Evolutionary conservation across 1,284 basidiomycete genomes (phyloP).

Genomic region (Mycena citricolor): DNA sequence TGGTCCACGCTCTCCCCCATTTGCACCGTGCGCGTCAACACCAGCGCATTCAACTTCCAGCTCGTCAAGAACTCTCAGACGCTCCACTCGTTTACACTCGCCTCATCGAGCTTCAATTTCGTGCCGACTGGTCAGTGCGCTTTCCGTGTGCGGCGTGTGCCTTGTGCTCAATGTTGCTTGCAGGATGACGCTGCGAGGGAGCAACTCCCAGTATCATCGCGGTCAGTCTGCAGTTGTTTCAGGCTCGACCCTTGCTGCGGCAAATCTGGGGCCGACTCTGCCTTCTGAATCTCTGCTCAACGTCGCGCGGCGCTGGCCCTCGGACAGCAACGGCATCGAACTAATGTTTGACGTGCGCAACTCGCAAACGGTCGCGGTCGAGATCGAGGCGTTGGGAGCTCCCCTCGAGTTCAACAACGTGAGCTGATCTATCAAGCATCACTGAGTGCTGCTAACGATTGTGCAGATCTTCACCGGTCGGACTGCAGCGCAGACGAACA

Average conservation of each 20-base stretch:
- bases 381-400: constrained; percentile 55
- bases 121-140: constrained; percentile 43
- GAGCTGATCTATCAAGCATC: constrained; percentile 20
- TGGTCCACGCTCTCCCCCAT: too few relatives aligned
- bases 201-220: constrained; percentile 54
- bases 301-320: constrained; percentile 54
- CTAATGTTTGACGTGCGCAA: constrained; percentile 55
- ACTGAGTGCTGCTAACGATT: not conserved
- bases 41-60: constrained; percentile 44
- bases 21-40: too few relatives aligned
- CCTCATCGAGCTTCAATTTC: constrained; percentile 46
- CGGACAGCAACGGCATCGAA: constrained; percentile 42
- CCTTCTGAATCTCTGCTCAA: constrained; percentile 45
- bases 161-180: too few relatives aligned
- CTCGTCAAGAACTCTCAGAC: constrained; percentile 61
- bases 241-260: constrained; percentile 47
- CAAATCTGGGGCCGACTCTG: constrained; percentile 50
- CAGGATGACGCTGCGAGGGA: constrained; percentile 48
- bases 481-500: constrained; percentile 51
- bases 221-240: constrained; percentile 32
- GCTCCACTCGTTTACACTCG: constrained; percentile 49
- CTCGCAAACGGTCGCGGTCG: constrained; percentile 44
- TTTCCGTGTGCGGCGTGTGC: too few relatives aligned
- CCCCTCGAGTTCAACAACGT: constrained; percentile 61
- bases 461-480: constrained; percentile 55